Base-by-base conservation (phyloP, 2,329 filamentous ascomycete genomes). In the Microsporum ferrugineum region DNA sequence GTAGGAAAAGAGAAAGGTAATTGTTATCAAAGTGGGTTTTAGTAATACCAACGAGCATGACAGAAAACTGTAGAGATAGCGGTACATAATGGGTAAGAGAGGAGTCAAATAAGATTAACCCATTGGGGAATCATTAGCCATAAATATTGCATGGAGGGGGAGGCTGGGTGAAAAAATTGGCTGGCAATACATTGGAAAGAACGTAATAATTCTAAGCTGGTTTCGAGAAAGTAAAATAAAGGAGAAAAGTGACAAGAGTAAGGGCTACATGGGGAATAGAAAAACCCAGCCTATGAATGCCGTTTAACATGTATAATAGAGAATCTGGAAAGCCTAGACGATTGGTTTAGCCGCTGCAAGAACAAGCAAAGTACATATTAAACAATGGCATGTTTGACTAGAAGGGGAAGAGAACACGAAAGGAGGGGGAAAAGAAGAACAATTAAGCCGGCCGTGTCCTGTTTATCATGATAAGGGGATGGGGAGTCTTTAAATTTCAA, bases 151-250 rank as follows among this genome's bases (percentile, higher is more conserved):
- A 36, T 55, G 17, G 38, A 59, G 51, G 43, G 17, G 49, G 17
- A 61, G 38, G 39, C n/a, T 55, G 66, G 63, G 65, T 66, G 68
- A 65, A 69, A 68, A 65, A 69, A 68, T 63, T 68, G 67, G 66
- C 65, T 65, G 62, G 62, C 60, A 66, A 66, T 41, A 41, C 41
- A 65, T 61, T 49, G 61, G 23, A 43, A 5, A 43, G 39, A 43
- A 43, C n/a, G 39, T 14, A 43, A 43, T 43, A 43, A 43, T 43
- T 43, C 39, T 43, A 43, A 43, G 14, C 39, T 43, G 39, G n/a
- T 43, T 43, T 7, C 14, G 51, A 62, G 63, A 66, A 65, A 63
- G 63, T 47, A 65, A 68, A 59, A 63, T 63, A 62, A 57, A 65
- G 64, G 55, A 57, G 5, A 34, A 36, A 17, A 36, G 31, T 10